Conservation (phyloP, 176 grass and related monocot genomes). For the Lolium multiflorum region DNA sequence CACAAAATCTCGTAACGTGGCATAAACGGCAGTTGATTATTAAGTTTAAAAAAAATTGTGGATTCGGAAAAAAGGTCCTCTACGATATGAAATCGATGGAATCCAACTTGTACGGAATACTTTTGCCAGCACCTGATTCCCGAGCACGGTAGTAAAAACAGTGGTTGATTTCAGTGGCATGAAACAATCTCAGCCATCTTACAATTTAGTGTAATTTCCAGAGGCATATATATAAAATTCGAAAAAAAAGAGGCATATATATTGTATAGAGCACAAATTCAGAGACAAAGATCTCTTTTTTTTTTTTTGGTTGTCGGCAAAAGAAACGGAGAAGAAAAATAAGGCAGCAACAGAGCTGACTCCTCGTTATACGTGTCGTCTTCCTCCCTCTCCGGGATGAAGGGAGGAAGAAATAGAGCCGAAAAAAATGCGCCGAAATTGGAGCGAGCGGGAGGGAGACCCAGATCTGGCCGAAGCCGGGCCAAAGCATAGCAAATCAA, state of each 20-base stretch:
- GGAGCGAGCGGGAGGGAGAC: not conserved
- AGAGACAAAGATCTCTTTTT: too few species aligned
- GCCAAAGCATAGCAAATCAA: not conserved
- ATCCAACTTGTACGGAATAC: not conserved
- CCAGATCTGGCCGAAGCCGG: slow-evolving; percentile 36
- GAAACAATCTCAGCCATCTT: not conserved
- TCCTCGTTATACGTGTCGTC: too few species aligned
- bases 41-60: not conserved
- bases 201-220: not conserved
- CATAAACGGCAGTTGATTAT: slow-evolving; percentile 38
- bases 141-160: not conserved
- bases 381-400: not conserved
- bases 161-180: not conserved
- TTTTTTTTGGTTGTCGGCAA: not conserved
- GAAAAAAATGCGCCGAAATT: not conserved
- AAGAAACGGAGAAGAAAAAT: not conserved
- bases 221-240: too few species aligned
- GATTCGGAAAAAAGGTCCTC: not conserved
- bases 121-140: not conserved
- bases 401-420: not conserved
- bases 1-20: slow-evolving; percentile 29
- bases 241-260: not conserved
- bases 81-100: not conserved
- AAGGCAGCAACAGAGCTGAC: not conserved
- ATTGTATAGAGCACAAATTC: not conserved